Evolutionary conservation across 805 yeast genomes (phyloP).

Genomic region (Ogataea methylovora): DNA sequence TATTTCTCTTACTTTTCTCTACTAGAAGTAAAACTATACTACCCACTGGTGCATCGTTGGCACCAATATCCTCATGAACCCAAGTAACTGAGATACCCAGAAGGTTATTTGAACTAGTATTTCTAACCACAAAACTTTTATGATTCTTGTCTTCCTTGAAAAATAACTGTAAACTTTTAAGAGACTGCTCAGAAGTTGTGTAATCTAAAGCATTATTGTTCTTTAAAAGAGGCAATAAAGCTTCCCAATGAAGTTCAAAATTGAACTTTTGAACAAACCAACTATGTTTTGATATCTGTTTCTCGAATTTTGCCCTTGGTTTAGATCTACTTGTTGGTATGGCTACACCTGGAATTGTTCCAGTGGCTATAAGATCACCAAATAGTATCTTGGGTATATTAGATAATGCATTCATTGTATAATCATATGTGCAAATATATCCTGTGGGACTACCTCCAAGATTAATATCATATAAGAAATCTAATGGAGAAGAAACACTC

Average conservation of each 20-base stretch:
- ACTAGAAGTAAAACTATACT: constrained; percentile 19
- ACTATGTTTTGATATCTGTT: constrained; percentile 6
- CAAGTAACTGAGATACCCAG: constrained; percentile 46
- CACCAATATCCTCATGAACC: constrained; percentile 27
- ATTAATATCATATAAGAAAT: constrained; percentile 41
- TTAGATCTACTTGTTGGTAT: constrained; percentile 1
- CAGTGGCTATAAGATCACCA: constrained; percentile 44
- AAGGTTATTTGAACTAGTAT: constrained; percentile 41
- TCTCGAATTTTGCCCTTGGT: neutral
- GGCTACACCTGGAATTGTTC: constrained; percentile 48
- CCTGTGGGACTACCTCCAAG: constrained; percentile 36
- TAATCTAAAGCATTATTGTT: constrained; percentile 19
- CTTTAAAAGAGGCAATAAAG: constrained; percentile 35
- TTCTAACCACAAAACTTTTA: constrained; percentile 45
- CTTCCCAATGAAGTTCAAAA: constrained; percentile 37
- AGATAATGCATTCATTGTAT: constrained; percentile 42
- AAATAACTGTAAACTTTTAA: constrained; percentile 3
- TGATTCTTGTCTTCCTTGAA: constrained; percentile 18
- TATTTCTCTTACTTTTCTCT: constrained; percentile 37
- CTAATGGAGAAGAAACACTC: constrained; percentile 51
- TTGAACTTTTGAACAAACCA: constrained; percentile 50
- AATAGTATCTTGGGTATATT: constrained; percentile 43
- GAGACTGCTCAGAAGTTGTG: neutral
- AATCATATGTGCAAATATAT: constrained; percentile 55
- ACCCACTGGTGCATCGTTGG: neutral